Percentiles rank a stretch among this genome's conserved stretches.
phyloP scores from a whole-genome alignment of 1,284 basidiomycete species.

The Sanghuangporus weigelae region DNA sequence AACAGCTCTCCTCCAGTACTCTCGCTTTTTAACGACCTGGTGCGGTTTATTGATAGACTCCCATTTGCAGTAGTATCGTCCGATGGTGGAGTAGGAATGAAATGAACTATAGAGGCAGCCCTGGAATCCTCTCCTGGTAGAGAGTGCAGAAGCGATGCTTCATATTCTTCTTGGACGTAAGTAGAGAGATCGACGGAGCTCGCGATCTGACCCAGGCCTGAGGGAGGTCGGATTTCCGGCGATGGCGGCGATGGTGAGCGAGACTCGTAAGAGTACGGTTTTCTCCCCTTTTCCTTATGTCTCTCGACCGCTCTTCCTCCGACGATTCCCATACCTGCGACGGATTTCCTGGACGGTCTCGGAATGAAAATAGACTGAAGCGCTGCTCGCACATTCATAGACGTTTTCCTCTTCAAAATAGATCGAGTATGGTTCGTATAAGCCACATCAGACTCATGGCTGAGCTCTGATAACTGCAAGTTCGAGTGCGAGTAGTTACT shows the following conservation, averaged over 20 bases:
- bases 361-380: slow-evolving; percentile 15
- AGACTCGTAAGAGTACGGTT: slow-evolving; percentile 12
- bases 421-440: background rate
- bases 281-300: background rate
- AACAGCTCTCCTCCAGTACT: background rate
- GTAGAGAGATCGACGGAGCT: slow-evolving; percentile 12
- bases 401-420: slow-evolving; percentile 4
- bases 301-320: background rate
- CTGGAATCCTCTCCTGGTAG: slow-evolving; percentile 5
- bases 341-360: slow-evolving; percentile 12
- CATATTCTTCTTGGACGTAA: slow-evolving; percentile 15
- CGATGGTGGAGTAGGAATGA: background rate
- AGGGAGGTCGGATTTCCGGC: slow-evolving; percentile 17
- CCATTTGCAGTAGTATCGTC: background rate
- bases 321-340: slow-evolving; percentile 5
- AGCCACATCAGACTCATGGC: background rate
- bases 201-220: slow-evolving; percentile 14
- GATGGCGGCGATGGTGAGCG: slow-evolving; percentile 18
- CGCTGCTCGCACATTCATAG: slow-evolving; percentile 13
- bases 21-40: background rate
- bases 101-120: background rate
- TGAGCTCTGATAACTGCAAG: background rate
- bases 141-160: slow-evolving; percentile 6
- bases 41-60: background rate
- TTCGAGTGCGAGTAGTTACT: slow-evolving; percentile 1